These are phyloP conservation scores for Melastoma malabathricum DNA, from an alignment of 345 rosid species.

Conservation along the genomic window DNA sequence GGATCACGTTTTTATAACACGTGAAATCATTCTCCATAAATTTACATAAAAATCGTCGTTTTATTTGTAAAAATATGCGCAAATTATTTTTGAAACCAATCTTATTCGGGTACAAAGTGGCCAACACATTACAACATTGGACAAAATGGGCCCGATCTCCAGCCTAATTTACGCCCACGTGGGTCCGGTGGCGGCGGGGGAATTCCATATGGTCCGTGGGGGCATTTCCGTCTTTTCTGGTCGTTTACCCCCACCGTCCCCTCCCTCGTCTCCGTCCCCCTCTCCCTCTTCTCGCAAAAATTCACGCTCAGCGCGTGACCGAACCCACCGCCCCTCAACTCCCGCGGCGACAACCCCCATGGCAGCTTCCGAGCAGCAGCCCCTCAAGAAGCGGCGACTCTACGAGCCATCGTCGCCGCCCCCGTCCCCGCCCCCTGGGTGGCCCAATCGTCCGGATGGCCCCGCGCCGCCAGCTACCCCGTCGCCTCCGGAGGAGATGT, in stretches of 20 bases:
- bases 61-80: too few species aligned
- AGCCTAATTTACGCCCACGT: neutral
- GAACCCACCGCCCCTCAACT: constrained; percentile 2
- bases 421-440: constrained; percentile 15
- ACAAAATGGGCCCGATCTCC: neutral
- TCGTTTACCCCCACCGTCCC: too few species aligned
- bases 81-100: too few species aligned
- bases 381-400: constrained; percentile 79
- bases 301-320: constrained; percentile 2
- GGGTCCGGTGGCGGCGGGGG: too few species aligned
- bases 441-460: constrained; percentile 15
- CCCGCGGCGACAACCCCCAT: constrained; percentile 12
- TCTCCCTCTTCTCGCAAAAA: too few species aligned
- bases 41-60: too few species aligned
- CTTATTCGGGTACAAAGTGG: too few species aligned
- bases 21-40: too few species aligned
- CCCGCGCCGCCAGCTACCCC: constrained; percentile 42
- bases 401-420: constrained; percentile 24
- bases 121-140: too few species aligned
- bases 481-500: constrained; percentile 30
- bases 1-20: too few species aligned
- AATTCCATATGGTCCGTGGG: neutral
- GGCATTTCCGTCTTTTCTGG: neutral
- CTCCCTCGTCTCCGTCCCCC: too few species aligned
- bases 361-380: constrained; percentile 81